phyloP scores from a whole-genome alignment of 163 green algal genomes.

The Scenedesmus sp. region DNA sequence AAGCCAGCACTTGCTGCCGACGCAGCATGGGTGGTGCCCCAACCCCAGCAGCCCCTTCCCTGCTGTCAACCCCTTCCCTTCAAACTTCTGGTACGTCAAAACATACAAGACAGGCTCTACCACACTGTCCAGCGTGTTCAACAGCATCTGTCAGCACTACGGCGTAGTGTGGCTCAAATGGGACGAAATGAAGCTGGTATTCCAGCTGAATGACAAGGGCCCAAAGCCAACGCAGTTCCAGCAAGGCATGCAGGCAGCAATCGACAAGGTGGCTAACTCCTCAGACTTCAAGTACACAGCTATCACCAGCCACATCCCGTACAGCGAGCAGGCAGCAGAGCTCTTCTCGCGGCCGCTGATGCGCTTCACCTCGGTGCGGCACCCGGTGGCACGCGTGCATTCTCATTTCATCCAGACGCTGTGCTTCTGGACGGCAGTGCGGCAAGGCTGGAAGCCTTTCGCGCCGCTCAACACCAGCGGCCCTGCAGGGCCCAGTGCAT shows the following conservation, averaged over 20 bases:
- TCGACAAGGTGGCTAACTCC: not conserved
- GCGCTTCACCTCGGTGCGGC: constrained; percentile 25
- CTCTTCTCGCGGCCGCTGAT: constrained; percentile 2
- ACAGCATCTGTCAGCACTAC: constrained; percentile 19
- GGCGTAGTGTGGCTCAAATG: constrained; percentile 24
- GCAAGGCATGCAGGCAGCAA: not conserved
- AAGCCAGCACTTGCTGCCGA: constrained; percentile 15
- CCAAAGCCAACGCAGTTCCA: not conserved
- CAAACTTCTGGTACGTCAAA: constrained; percentile 39
- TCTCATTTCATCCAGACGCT: constrained; percentile 27
- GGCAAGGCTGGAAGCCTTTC: constrained; percentile 13
- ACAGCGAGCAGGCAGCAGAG: constrained; percentile 8
- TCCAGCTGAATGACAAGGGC: not conserved
- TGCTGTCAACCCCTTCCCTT: constrained; percentile 12
- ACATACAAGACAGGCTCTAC: constrained; percentile 40
- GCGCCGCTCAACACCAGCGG: not conserved
- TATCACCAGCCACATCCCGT: constrained; percentile 1
- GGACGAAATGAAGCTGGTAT: not conserved
- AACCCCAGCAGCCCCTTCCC: constrained; percentile 26
- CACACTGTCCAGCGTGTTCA: constrained; percentile 32
- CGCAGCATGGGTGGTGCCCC: constrained; percentile 34
- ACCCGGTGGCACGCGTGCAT: constrained; percentile 24
- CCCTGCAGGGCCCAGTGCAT: not conserved
- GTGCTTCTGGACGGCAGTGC: constrained; percentile 8
- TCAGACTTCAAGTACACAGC: not conserved